phyloP scores from a whole-genome alignment of 192 early-diverging fungal species.

The Phycomyces nitens region DNA sequence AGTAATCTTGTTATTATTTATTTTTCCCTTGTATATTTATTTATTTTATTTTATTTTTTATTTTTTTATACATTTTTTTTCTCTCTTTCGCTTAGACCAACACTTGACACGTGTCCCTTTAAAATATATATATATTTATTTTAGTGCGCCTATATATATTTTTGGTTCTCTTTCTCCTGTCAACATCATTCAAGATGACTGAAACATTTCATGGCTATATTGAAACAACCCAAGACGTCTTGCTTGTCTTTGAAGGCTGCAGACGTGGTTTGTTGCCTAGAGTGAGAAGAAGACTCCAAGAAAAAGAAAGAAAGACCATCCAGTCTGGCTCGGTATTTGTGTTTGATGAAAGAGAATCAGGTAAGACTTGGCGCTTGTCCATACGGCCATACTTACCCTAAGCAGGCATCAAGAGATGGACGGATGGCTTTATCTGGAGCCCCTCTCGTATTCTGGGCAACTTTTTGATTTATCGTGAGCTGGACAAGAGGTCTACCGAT shows the following conservation, averaged over 20 bases:
- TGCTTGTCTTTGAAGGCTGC: conserved; percentile 78
- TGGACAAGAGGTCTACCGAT: conserved; percentile 38
- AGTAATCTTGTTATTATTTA: too few species aligned
- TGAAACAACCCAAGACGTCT: conserved; percentile 72
- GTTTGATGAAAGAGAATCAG: conserved; percentile 80
- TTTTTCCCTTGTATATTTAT: too few species aligned
- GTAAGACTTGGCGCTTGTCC: conserved; percentile 2
- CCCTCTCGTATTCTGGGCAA: conserved; percentile 80
- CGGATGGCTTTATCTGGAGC: conserved; percentile 79
- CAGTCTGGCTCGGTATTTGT: conserved; percentile 77
- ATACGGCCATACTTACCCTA: background rate
- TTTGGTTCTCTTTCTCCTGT: background rate
- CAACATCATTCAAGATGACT: conserved; percentile 13
- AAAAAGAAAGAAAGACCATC: conserved; percentile 68
- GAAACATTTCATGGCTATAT: conserved; percentile 65
- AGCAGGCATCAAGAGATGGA: conserved; percentile 79
- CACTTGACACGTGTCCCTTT: too few species aligned
- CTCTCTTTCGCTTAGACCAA: too few species aligned
- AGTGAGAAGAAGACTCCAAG: conserved; percentile 68
- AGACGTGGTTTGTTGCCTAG: conserved; percentile 62
- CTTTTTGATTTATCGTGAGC: conserved; percentile 79
- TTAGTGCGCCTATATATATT: too few species aligned
- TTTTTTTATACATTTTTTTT: too few species aligned
- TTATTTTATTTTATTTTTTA: too few species aligned
- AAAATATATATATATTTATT: too few species aligned